Percentiles rank a stretch among this genome's conserved stretches.
These are phyloP conservation scores for Castanea sativa DNA, from an alignment of 306 rosid genomes.

Conservation along the genomic window DNA sequence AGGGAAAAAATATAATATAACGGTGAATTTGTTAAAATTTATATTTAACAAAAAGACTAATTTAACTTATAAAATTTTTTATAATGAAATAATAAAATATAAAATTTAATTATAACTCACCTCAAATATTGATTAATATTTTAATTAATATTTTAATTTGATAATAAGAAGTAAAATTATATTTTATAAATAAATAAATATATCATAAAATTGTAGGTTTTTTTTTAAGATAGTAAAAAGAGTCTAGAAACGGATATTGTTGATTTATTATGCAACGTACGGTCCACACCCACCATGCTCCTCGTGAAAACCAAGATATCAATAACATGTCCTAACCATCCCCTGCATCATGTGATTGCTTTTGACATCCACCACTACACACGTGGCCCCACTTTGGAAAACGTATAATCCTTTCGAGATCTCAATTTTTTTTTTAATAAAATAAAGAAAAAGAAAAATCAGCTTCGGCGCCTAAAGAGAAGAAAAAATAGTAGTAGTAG, in stretches of 20 bases:
- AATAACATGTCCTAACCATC: conserved; percentile 5
- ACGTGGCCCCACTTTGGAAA: background rate
- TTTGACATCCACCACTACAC: background rate
- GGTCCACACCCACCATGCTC: conserved; percentile 6
- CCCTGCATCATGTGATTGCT: conserved; percentile 21
- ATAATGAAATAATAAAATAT: too few relatives aligned
- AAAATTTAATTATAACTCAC: rapidly evolving
- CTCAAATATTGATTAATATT: rapidly evolving
- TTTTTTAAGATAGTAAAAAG: too few relatives aligned
- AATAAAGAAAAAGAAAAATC: background rate
- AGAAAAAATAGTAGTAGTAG: background rate
- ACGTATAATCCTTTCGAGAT: background rate
- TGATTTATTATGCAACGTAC: background rate
- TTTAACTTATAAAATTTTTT: too few relatives aligned
- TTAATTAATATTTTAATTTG: too few relatives aligned
- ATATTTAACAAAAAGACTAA: too few relatives aligned
- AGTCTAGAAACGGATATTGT: background rate
- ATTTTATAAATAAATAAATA: too few relatives aligned
- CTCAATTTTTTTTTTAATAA: background rate
- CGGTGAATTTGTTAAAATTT: rapidly evolving
- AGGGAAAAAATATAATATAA: too few relatives aligned
- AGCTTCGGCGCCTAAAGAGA: background rate
- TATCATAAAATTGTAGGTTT: too few relatives aligned
- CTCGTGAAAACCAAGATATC: conserved; percentile 20
- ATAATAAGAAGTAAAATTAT: rapidly evolving